Base-by-base conservation (phyloP, 2,329 filamentous ascomycete genomes). In the Claviceps cyperi region DNA sequence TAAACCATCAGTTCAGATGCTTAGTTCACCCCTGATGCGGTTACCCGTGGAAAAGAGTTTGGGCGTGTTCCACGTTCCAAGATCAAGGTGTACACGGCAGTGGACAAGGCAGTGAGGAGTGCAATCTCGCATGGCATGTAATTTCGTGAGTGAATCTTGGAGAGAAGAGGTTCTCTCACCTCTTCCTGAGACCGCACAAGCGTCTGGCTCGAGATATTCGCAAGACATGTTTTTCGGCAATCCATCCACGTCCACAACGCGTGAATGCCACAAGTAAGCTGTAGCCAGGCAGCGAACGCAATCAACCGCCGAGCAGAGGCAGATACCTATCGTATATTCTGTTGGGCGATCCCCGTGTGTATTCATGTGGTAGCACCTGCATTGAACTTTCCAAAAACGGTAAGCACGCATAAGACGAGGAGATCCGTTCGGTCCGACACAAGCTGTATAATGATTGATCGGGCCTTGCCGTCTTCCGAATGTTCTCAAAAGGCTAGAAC, bases 391-490 rank as follows among this genome's bases (percentile, higher is more conserved):
- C 24, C 39, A 48, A 24, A 32, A 39, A 44, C 22, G 41, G 21
- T 3, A 40, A 38, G 28, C 41, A 28, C 8, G 41, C 41, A 43
- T 22, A 15, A n/a, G 22, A 37, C 36, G 47, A 17, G 37, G 47
- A 22, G 28, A 41, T 32, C 47, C n/a, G 39, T 43, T 48, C 47
- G 39, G 47, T 48, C 47, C 47, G 47, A 48, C 38, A n/a, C 5
- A 15, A 46, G 45, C 45, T 15, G 35, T 14, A 38, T 4, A 24
- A 5, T 35, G 19, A 38, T 24, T 22, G 9, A 32, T 46, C 44
- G 32, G 32, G 37, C 40, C 19, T 21, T 24, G 11, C 13, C 21
- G 17, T 35, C 5, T 17, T 9, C 28, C 28, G 28, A 32, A 11
- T 32, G 28, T 11, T 21, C 43, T 21, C 17, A 14, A 37, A 37